phyloP scores from a whole-genome alignment of 2,329 filamentous ascomycete genomes.

The Arthrobotrys entomopaga region DNA sequence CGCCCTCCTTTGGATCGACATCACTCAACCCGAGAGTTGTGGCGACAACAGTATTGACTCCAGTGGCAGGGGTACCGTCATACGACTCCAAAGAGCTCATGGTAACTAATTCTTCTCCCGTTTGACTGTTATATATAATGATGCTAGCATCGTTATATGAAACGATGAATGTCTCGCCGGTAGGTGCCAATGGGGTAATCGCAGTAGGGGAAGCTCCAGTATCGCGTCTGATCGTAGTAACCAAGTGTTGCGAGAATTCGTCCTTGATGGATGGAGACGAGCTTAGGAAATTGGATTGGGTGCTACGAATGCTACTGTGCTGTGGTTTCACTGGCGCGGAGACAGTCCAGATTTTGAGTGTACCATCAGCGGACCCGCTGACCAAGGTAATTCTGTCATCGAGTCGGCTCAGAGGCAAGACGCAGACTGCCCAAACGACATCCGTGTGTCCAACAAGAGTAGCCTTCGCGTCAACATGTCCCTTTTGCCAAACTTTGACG shows the following conservation, averaged over 20 bases:
- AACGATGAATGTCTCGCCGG: conserved; percentile 89
- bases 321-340: conserved; percentile 77
- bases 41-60: conserved; percentile 90
- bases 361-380: conserved; percentile 89
- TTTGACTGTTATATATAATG: conserved; percentile 89
- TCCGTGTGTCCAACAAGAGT: conserved; percentile 94
- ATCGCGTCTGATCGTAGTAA: conserved; percentile 82
- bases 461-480: conserved; percentile 91
- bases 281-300: conserved; percentile 80
- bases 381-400: conserved; percentile 89
- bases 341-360: conserved; percentile 92
- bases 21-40: conserved; percentile 81
- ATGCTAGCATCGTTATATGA: conserved; percentile 91
- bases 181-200: conserved; percentile 85
- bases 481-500: conserved; percentile 93
- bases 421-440: conserved; percentile 93
- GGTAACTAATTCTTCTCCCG: conserved; percentile 86
- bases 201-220: conserved; percentile 82
- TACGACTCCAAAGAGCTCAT: conserved; percentile 97
- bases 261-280: conserved; percentile 74
- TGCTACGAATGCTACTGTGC: conserved; percentile 67
- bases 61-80: conserved; percentile 81
- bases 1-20: conserved; percentile 67
- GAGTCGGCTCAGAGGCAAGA: conserved; percentile 82
- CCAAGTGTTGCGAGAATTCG: conserved; percentile 85